These are phyloP conservation scores for Penicillium thymicola DNA, from an alignment of 2,329 filamentous ascomycete species.

Conservation along the genomic window DNA sequence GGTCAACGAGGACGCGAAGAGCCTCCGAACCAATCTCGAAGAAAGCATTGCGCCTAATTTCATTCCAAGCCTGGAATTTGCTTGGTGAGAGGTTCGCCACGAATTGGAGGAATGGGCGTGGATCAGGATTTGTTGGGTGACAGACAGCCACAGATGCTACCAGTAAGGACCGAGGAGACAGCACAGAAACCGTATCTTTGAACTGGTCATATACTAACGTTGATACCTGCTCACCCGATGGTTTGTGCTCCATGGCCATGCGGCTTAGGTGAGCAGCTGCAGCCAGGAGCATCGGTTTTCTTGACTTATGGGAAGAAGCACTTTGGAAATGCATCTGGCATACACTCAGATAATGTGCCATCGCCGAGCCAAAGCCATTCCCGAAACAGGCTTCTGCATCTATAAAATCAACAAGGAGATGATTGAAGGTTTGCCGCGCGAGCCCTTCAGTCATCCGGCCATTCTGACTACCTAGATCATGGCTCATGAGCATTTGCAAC, in stretches of 20 bases:
- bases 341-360: constrained; percentile 31
- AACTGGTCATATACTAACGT: constrained; percentile 35
- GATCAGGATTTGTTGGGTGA: constrained; percentile 37
- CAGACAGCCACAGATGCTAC: constrained; percentile 33
- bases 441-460: constrained; percentile 22
- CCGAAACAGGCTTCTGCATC: constrained; percentile 36
- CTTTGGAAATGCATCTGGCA: constrained; percentile 20
- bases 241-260: constrained; percentile 23
- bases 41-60: constrained; percentile 27
- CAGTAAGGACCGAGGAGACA: constrained; percentile 26
- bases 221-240: constrained; percentile 26
- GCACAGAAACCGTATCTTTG: constrained; percentile 21
- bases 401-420: constrained; percentile 32
- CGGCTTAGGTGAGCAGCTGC: constrained; percentile 27
- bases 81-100: constrained; percentile 22
- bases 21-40: constrained; percentile 37
- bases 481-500: constrained; percentile 31
- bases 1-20: constrained; percentile 37
- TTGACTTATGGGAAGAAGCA: constrained; percentile 7
- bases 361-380: constrained; percentile 29
- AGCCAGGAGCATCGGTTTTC: constrained; percentile 23
- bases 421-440: constrained; percentile 22
- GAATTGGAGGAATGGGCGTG: constrained; percentile 30
- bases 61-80: constrained; percentile 18
- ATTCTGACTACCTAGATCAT: constrained; percentile 26